These are phyloP conservation scores for Epicoccum nigrum DNA, from an alignment of 2,329 filamentous ascomycete genomes.

Conservation along the genomic window DNA sequence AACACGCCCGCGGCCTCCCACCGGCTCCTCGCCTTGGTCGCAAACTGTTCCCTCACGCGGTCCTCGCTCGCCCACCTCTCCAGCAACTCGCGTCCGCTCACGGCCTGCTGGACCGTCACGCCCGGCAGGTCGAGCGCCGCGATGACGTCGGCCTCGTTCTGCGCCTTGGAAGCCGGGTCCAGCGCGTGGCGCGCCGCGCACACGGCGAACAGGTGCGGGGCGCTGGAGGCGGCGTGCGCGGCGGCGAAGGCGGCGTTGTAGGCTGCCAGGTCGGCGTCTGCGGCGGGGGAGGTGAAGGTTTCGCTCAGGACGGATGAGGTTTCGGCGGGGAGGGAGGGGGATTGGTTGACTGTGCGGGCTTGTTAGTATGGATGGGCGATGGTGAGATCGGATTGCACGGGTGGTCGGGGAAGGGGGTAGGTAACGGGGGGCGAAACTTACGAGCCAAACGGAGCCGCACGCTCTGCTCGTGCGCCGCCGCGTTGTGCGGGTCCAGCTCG, in stretches of 20 bases:
- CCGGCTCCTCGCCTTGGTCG: constrained; percentile 44
- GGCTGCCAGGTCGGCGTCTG: constrained; percentile 62
- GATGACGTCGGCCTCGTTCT: constrained; percentile 68
- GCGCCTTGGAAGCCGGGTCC: constrained; percentile 60
- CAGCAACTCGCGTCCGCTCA: constrained; percentile 58
- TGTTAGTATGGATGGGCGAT: constrained; percentile 1
- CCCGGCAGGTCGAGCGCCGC: constrained; percentile 60
- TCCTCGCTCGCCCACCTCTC: constrained; percentile 58
- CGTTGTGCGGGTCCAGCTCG: constrained; percentile 70
- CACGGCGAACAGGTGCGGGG: constrained; percentile 67
- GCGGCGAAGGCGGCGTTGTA: constrained; percentile 71
- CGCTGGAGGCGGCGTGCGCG: constrained; percentile 67
- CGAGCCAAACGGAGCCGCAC: constrained; percentile 69
- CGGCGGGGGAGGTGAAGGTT: constrained; percentile 67
- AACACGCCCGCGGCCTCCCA: constrained; percentile 52
- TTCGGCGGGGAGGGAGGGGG: constrained; percentile 65
- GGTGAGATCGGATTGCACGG: too few species aligned
- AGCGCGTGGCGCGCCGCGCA: constrained; percentile 66
- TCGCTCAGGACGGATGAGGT: constrained; percentile 72
- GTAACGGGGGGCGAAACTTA: constrained; percentile 30
- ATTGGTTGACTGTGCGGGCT: constrained; percentile 32
- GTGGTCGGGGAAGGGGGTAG: neutral
- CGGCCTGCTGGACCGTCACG: constrained; percentile 63
- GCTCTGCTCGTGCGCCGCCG: constrained; percentile 76
- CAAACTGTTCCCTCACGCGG: constrained; percentile 58